Conservation (phyloP, 306 rosid genomes). For the Cucurbita maxima region DNA sequence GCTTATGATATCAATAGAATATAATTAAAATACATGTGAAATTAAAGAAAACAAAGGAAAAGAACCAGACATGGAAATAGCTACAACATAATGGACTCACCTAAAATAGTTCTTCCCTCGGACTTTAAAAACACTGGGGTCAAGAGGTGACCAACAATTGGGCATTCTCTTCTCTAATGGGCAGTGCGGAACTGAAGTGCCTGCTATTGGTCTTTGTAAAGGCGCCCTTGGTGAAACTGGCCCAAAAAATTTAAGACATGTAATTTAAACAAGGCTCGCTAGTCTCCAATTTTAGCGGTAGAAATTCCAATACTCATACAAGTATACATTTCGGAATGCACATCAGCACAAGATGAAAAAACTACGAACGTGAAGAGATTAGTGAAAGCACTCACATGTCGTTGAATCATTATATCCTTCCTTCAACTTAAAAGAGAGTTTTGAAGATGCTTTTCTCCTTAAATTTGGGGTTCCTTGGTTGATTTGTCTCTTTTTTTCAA, state of each 20-base stretch:
- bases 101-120: slow-evolving; percentile 71
- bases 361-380: background rate
- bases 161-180: slow-evolving; percentile 50
- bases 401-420: slow-evolving; percentile 45
- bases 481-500: slow-evolving; percentile 37
- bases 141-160: slow-evolving; percentile 77
- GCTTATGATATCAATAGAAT: background rate
- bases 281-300: background rate
- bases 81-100: slow-evolving; percentile 18
- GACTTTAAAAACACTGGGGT: slow-evolving; percentile 73
- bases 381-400: slow-evolving; percentile 39
- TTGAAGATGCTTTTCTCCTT: slow-evolving; percentile 38
- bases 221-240: slow-evolving; percentile 65
- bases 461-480: slow-evolving; percentile 40
- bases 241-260: slow-evolving; percentile 11
- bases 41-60: background rate
- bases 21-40: background rate
- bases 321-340: background rate
- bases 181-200: slow-evolving; percentile 51
- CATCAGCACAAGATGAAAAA: background rate
- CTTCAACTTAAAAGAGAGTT: slow-evolving; percentile 68
- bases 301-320: background rate
- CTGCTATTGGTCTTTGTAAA: slow-evolving; percentile 50
- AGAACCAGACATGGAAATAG: background rate
- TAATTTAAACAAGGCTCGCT: background rate